These are phyloP conservation scores for Verbena officinalis DNA, from an alignment of 257 asterid species.

Conservation along the genomic window DNA sequence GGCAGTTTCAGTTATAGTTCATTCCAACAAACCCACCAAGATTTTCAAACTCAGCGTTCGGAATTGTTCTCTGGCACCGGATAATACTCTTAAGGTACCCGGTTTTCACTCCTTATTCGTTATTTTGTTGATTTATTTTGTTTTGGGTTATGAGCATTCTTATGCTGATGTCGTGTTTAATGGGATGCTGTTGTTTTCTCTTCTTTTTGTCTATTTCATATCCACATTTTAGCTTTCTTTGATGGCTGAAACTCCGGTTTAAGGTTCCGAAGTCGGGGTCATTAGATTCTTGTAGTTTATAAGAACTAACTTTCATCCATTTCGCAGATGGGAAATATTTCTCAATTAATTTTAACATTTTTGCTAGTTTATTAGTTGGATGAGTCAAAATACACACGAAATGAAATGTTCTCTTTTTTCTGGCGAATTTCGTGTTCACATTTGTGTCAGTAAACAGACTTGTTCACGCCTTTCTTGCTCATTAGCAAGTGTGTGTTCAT, in stretches of 20 bases:
- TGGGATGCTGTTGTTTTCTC: no score
- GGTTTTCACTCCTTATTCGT: background rate
- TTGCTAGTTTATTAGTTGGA: background rate
- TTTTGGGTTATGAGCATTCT: no score
- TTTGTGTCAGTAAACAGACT: background rate
- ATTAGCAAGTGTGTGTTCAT: background rate
- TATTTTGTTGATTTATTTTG: background rate
- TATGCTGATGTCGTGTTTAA: no score
- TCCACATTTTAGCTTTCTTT: background rate
- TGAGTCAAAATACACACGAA: background rate
- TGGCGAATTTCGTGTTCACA: constrained; percentile 1
- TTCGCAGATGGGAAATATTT: no score
- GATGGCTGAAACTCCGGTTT: no score
- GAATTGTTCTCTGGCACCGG: constrained; percentile 37
- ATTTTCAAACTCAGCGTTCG: constrained; percentile 38
- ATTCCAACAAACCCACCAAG: constrained; percentile 26
- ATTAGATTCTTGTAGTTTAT: no score
- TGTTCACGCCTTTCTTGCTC: no score
- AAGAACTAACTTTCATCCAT: no score
- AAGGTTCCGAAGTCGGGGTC: no score
- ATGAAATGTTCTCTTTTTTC: background rate
- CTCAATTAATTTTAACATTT: no score
- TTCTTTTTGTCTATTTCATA: no score
- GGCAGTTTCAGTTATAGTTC: constrained; percentile 28
- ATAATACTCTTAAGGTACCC: constrained; percentile 40